Conservation (phyloP, 139 green algal genomes). For the Spirogloea muscicola region DNA sequence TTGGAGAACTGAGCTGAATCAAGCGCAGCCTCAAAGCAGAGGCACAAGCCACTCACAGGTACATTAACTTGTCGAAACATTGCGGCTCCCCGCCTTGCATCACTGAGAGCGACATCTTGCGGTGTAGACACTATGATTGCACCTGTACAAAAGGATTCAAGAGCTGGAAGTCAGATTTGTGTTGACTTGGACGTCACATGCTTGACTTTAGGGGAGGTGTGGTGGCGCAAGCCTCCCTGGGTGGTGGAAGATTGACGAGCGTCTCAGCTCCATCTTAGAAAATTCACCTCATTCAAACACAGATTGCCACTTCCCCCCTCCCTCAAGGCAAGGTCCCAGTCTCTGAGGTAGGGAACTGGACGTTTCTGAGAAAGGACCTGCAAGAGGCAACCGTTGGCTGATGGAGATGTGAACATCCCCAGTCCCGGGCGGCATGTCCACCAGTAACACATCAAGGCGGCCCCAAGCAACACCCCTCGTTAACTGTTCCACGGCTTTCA, state of each 20-base stretch:
- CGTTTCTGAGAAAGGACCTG: too few relatives aligned
- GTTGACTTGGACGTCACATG: too few relatives aligned
- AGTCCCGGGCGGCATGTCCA: constrained; percentile 91
- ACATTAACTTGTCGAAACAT: constrained; percentile 81
- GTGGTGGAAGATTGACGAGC: too few relatives aligned
- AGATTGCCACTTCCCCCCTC: too few relatives aligned
- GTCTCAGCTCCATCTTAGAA: not conserved
- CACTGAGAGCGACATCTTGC: constrained; percentile 71
- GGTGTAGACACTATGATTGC: constrained; percentile 86
- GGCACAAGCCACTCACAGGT: constrained; percentile 50
- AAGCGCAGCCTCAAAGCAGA: not conserved
- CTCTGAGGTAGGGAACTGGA: too few relatives aligned
- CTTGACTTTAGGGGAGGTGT: too few relatives aligned
- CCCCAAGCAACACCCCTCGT: constrained; percentile 73
- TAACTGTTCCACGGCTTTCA: constrained; percentile 81
- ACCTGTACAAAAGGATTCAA: constrained; percentile 46
- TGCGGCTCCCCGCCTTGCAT: constrained; percentile 65
- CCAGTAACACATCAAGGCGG: constrained; percentile 77
- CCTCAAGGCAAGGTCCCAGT: too few relatives aligned
- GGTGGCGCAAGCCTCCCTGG: too few relatives aligned
- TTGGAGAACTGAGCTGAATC: too few relatives aligned
- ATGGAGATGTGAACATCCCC: constrained; percentile 57
- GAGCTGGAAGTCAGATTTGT: too few relatives aligned
- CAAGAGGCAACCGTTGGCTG: constrained; percentile 39
- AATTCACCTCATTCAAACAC: too few relatives aligned